Conservation (phyloP, 352 stramenopile genomes). For the Phytophthora pini region DNA sequence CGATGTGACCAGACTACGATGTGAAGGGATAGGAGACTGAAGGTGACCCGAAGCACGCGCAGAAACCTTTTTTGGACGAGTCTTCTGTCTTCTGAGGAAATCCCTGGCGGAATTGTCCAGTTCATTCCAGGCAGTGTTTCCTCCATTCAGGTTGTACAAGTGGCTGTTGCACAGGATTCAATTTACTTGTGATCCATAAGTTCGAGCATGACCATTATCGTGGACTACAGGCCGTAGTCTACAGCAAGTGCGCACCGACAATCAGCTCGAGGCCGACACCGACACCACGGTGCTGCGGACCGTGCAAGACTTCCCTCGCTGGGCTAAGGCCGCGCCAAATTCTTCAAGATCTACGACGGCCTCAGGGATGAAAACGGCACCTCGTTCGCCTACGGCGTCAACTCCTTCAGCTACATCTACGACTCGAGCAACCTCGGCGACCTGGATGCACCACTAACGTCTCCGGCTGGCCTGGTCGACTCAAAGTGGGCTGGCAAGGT, state of each 20-base stretch:
- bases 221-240: no score
- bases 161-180: no score
- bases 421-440: constrained; percentile 29
- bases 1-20: constrained; percentile 28
- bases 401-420: constrained; percentile 38
- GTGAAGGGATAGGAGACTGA: constrained; percentile 4
- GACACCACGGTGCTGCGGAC: constrained; percentile 40
- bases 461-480: constrained; percentile 42
- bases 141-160: no score
- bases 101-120: no score
- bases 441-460: constrained; percentile 13
- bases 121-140: no score
- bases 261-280: constrained; percentile 49
- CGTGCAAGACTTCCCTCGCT: constrained; percentile 55
- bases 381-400: constrained; percentile 45
- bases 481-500: constrained; percentile 45
- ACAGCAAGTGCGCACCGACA: constrained; percentile 46
- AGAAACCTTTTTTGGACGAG: no score
- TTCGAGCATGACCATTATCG: no score
- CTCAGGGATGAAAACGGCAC: constrained; percentile 36
- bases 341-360: constrained; percentile 52
- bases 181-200: no score
- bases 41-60: neutral
- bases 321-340: constrained; percentile 37
- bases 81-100: no score